These are phyloP conservation scores for Akebia trifoliata DNA, from an alignment of 164 flowering plant species.

Conservation along the genomic window DNA sequence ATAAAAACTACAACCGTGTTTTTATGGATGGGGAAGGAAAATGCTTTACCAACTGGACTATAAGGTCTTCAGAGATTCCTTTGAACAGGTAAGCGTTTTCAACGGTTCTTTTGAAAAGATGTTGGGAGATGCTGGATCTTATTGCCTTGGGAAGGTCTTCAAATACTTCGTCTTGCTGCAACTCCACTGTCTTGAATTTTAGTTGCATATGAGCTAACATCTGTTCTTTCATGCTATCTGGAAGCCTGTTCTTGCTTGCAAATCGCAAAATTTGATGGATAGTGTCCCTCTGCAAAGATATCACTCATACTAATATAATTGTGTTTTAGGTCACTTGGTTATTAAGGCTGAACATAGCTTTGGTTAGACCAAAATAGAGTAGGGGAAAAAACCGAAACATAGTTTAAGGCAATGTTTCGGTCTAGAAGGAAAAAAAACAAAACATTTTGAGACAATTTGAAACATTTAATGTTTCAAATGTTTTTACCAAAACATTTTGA, in stretches of 20 bases:
- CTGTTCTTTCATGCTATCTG: constrained; percentile 75
- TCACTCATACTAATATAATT: not conserved
- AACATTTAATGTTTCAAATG: too few species aligned
- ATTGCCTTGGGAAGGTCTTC: constrained; percentile 80
- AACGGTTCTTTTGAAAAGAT: constrained; percentile 56
- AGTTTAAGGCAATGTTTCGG: too few species aligned
- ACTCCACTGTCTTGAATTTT: constrained; percentile 73
- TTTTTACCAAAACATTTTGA: not conserved
- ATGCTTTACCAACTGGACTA: constrained; percentile 47
- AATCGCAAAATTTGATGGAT: constrained; percentile 54
- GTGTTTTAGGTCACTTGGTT: not conserved
- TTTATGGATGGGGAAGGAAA: not conserved
- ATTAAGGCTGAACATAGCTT: too few species aligned
- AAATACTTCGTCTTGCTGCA: constrained; percentile 78
- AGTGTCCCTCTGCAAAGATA: constrained; percentile 55
- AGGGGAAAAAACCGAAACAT: too few species aligned
- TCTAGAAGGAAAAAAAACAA: too few species aligned
- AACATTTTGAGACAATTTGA: too few species aligned
- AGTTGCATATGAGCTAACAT: constrained; percentile 80
- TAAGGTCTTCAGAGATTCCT: constrained; percentile 60
- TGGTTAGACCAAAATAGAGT: too few species aligned
- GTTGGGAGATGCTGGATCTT: constrained; percentile 69
- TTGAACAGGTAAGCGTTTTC: constrained; percentile 67
- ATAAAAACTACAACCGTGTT: not conserved
- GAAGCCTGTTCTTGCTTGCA: constrained; percentile 76